Percentiles rank a stretch among this genome's conserved stretches.
These are phyloP conservation scores for Lagenidium giganteum DNA, from an alignment of 352 stramenopile species.

Conservation along the genomic window DNA sequence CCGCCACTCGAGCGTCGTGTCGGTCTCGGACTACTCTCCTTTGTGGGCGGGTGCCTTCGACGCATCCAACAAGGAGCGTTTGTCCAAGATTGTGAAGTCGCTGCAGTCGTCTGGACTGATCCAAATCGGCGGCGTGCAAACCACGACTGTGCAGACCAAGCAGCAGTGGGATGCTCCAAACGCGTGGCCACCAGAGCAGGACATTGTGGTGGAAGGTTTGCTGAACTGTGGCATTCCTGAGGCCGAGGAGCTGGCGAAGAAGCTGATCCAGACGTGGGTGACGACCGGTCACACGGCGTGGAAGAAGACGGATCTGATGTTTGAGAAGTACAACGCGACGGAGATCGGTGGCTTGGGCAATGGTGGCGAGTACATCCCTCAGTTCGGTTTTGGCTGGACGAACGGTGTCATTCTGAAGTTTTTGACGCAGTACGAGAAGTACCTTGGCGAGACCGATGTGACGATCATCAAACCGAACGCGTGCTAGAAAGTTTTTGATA, in stretches of 20 bases:
- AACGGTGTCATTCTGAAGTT: constrained; percentile 54
- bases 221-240: constrained; percentile 1
- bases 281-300: constrained; percentile 20
- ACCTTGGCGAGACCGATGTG: no score
- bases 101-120: constrained; percentile 22
- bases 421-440: constrained; percentile 24
- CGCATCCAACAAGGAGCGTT: background rate
- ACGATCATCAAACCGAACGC: no score
- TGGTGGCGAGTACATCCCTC: constrained; percentile 48
- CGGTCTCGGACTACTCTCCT: constrained; percentile 23
- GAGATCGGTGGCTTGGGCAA: constrained; percentile 22
- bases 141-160: constrained; percentile 20
- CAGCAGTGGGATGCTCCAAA: constrained; percentile 56
- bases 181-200: constrained; percentile 41
- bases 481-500: no score
- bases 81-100: constrained; percentile 12
- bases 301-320: constrained; percentile 25
- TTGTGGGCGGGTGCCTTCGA: constrained; percentile 25
- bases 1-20: constrained; percentile 9
- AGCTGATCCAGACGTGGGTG: constrained; percentile 20
- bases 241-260: constrained; percentile 13
- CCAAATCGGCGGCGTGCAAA: constrained; percentile 25
- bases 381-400: constrained; percentile 53
- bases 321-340: constrained; percentile 51
- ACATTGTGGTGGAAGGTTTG: constrained; percentile 33